Base-by-base conservation (phyloP, 371 early-diverging fungal species). In the Circinella umbellata region DNA sequence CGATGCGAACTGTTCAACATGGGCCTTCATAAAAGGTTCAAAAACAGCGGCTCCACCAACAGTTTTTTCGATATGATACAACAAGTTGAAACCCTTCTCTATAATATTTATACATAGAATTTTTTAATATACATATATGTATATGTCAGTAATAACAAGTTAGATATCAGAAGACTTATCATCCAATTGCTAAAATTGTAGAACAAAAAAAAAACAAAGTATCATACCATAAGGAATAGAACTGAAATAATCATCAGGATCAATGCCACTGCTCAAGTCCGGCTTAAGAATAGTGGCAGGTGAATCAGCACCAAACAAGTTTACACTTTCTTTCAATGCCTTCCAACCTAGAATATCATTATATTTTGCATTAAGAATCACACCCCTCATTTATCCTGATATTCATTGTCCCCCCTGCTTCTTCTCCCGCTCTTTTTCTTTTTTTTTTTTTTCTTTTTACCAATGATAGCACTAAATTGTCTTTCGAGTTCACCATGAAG, bases 171-270 rank as follows among this genome's bases (percentile, higher is more conserved):
- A 27, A 27, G 27, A 27, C 27, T 27, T 2, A 2, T 27, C 27
- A 27, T 27, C 27, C 27, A 27, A 27, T 27, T 2, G 27, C 27
- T 27, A 27, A 27, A 27, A 27, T 27, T 27, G 27, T 27, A 27
- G 49, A 34, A 11, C 27, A 17, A 59, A 46, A 20, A 9, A 4
- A 61, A 13, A 10, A n/a, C 11, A 42, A 42, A 36, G 20, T 27
- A 27, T 27, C 61, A 57, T 85, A 88, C 90, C 95, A 85, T 98
- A 98, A 13, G 98, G 98, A 46, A 98, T 89, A 6, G 89, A 86
- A 14, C 94, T 94, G 75, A 96, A 97, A 48, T 92, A 93, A 73
- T 98, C 98, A 81, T 99, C 99, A 42, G 98, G 99, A 77, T 98
- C 97, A 69, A 92, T 84, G 38, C 89, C 92, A 27, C 80, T 77